Evolutionary conservation across 331 rosid genomes (phyloP), one percentile per base, ranked within the genome.

Genomic region (Phaseolus coccineus): DNA sequence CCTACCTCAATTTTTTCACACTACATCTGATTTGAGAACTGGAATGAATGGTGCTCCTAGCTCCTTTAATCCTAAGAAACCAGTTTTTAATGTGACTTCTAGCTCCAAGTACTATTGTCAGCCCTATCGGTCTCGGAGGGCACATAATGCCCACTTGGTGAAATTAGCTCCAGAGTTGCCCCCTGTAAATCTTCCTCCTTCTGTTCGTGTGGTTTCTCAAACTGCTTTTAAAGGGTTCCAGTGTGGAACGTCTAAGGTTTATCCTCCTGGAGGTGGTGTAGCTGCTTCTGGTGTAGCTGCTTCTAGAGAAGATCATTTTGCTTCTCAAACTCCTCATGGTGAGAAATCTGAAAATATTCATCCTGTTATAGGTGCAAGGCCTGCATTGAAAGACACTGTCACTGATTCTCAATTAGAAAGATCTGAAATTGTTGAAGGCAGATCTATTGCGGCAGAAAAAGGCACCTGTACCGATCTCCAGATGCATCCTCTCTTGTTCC

Each of bases 401-500:
- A 42, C 83, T 14, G 84, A 46, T 70, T 80, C 78, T 56, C 82
- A 35, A 44, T 27, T 69, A 25, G 90, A 87, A 85, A 84, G 84
- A 67, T 76, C 87, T 81, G 82, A 77, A 79, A 46, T 80, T 73
- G 80, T 53, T 42, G 85, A 81, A 77, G 89, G 82, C 73, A 84
- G 81, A 81, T 59, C 87, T 59, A 55, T 31, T 81, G 87, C 73
- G 39, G 85, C 85, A 74, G 99, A 88, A 65, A 82, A 83, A 56
- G 89, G 77, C 51, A 62, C 82, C 27, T 66, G 79, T 84, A 81
- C 87, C 78, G 96, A 89, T 85, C 90, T 93, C 64, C 93, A 88
- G 81, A 93, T 96, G 94, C 99, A 96, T 90, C 99, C 97, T 73
- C 89, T 96, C 78, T 88, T 93, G 81, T 90, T 96, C 91, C 96